A percentile compares a stretch with the other conserved stretches of the same genome.
Evolutionary conservation across 164 flowering plant species (phyloP).

Genomic region (Tetracentron sinense): DNA sequence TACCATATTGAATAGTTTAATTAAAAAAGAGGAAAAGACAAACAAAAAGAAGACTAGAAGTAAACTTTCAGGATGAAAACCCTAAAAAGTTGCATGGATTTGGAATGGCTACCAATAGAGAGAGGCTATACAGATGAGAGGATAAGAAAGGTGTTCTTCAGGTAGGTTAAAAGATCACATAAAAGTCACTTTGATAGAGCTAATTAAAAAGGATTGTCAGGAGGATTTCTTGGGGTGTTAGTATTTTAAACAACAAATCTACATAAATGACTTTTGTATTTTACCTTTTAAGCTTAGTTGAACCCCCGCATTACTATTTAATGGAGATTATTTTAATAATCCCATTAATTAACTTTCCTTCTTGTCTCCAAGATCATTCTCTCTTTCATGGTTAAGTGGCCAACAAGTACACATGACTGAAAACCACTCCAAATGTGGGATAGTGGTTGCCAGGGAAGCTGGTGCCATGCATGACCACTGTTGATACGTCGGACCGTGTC

Average conservation of each 20-base stretch:
- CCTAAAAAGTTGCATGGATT: background rate
- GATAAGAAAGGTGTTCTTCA: background rate
- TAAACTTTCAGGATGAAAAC: background rate
- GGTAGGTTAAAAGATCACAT: conserved; percentile 3
- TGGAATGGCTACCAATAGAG: background rate
- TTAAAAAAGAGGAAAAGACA: background rate
- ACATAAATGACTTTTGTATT: too few relatives aligned
- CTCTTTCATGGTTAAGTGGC: conserved; percentile 41
- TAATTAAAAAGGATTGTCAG: background rate
- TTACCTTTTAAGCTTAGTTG: conserved; percentile 40
- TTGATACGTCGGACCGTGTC: too few relatives aligned
- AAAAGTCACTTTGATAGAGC: conserved; percentile 6
- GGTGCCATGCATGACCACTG: conserved; percentile 26
- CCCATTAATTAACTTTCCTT: conserved; percentile 30
- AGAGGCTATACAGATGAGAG: background rate
- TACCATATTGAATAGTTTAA: background rate
- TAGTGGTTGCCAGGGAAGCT: conserved; percentile 31
- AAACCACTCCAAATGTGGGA: conserved; percentile 19
- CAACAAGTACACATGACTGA: conserved; percentile 44
- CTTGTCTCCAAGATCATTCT: conserved; percentile 35
- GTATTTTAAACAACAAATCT: background rate
- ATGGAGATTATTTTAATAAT: conserved; percentile 19
- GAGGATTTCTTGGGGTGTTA: background rate
- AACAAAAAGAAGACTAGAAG: too few relatives aligned
- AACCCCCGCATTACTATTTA: conserved; percentile 35